Conservation (phyloP, 306 rosid species). For the Abrus precatorius region DNA sequence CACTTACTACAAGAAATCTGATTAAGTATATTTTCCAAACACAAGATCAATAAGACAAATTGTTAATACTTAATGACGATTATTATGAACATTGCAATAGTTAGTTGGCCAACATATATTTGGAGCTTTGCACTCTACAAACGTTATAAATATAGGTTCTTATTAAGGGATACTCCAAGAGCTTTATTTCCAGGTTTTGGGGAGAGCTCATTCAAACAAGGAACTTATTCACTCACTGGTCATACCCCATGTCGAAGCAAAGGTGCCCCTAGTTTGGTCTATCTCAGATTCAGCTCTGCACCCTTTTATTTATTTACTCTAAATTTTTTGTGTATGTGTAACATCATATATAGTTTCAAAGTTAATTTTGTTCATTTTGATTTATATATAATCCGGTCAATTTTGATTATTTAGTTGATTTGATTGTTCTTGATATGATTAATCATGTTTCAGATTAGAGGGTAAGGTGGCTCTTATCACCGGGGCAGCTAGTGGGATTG, state of each 20-base stretch:
- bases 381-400: background rate
- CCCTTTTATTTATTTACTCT: background rate
- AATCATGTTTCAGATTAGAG: slow-evolving; percentile 60
- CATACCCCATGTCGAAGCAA: slow-evolving; percentile 55
- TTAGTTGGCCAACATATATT: slow-evolving; percentile 29
- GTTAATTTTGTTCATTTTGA: slow-evolving; percentile 24
- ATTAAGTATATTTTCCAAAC: slow-evolving; percentile 38
- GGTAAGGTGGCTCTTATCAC: slow-evolving; percentile 89
- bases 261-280: slow-evolving; percentile 57
- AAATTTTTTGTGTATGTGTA: background rate
- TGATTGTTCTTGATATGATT: background rate
- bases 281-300: background rate
- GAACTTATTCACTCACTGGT: slow-evolving; percentile 7
- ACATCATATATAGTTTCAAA: background rate
- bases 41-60: slow-evolving; percentile 30
- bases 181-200: slow-evolving; percentile 54
- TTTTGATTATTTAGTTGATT: background rate
- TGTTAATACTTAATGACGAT: slow-evolving; percentile 30
- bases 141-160: slow-evolving; percentile 48
- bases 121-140: slow-evolving; percentile 48
- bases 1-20: background rate
- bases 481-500: slow-evolving; percentile 92
- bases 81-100: slow-evolving; percentile 3
- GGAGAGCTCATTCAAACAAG: slow-evolving; percentile 46
- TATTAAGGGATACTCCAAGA: slow-evolving; percentile 47